Base-by-base conservation (phyloP, 495 filamentous ascomycete genomes). In the Sabuloglossum arenarium region DNA sequence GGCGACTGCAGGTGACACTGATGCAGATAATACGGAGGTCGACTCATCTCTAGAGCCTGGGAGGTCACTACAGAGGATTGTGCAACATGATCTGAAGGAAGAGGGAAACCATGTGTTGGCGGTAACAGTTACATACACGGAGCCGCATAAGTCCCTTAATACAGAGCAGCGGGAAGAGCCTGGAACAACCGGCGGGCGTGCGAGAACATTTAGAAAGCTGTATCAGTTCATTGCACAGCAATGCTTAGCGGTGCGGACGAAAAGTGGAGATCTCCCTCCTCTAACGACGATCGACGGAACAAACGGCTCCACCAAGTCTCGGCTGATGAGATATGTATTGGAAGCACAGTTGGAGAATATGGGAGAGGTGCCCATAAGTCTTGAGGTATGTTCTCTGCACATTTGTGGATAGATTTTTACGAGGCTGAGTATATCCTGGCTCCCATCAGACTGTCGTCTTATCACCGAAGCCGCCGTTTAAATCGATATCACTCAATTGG, bases 301-400 rank as follows among this genome's bases (percentile, higher is more conserved):
- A 67, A 9, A 57, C 72, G 6, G 69, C 70, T 6, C 70, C 59
- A 71, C 65, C 47, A 76, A 73, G 59, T 65, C 68, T 0, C 65
- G 67, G 37, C 61, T 72, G 16, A 56, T 71, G 30, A 68, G 70
- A n/a, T 77, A 71, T 61, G 79, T 81, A 54, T 71, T 98, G 58
- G 91, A 98, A 66, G 93, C 89, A 34, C 91, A 98, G 68, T 63
- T 98, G 57, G 91, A 98, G 71, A 98, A 97, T 67, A 80, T 88
- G 60, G 84, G 85, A 16, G 81, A 87, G 65, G 74, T 75, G 25
- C 72, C 74, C 25, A 74, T 86, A 57, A 70, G 73, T 53, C 67
- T 88, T 55, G 79, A 82, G 65, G 67, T 68, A 42, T 29, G 47
- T 51, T 16, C 46, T 52, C 29, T 11, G 6, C 46, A 27, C 29